A percentile compares a stretch with the other conserved stretches of the same genome.
Evolutionary conservation across 1,139 yeast genomes (phyloP).

Genomic region (Diutina rugosa): DNA sequence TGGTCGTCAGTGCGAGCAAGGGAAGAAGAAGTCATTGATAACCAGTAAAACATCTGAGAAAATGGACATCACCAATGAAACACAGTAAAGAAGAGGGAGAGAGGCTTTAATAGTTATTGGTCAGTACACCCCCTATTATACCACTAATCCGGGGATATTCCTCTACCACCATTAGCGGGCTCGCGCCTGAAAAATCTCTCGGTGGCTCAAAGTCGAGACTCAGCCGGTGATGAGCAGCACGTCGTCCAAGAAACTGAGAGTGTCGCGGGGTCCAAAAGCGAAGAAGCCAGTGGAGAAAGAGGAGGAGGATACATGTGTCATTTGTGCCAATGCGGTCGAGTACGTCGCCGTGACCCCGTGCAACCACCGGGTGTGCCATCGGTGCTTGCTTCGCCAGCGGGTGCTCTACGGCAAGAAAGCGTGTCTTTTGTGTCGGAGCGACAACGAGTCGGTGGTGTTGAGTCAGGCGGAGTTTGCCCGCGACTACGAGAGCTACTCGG

Average conservation of each 20-base stretch:
- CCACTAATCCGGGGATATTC: neutral
- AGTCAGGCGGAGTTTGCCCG: slow-evolving; percentile 18
- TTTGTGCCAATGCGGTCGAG: slow-evolving; percentile 65
- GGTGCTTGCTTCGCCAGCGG: slow-evolving; percentile 72
- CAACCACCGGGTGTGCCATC: slow-evolving; percentile 73
- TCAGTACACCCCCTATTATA: neutral
- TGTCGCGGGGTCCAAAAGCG: neutral
- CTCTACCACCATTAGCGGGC: neutral
- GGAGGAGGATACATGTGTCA: slow-evolving; percentile 36
- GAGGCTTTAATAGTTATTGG: too few relatives aligned
- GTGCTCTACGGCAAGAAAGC: slow-evolving; percentile 61
- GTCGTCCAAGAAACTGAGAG: neutral
- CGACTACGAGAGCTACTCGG: slow-evolving; percentile 12
- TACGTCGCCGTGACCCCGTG: slow-evolving; percentile 71
- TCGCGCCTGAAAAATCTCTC: neutral
- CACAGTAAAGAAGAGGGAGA: too few relatives aligned
- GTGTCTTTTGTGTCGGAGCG: slow-evolving; percentile 79
- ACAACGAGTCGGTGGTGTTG: slow-evolving; percentile 44
- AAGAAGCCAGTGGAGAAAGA: neutral
- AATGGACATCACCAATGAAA: neutral
- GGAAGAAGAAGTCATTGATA: too few relatives aligned
- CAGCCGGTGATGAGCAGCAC: neutral
- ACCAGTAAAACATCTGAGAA: too few relatives aligned
- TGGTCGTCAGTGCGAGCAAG: neutral
- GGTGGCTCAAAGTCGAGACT: neutral